These are phyloP conservation scores for Dimocarpus longan DNA, from an alignment of 345 rosid species.

Conservation along the genomic window DNA sequence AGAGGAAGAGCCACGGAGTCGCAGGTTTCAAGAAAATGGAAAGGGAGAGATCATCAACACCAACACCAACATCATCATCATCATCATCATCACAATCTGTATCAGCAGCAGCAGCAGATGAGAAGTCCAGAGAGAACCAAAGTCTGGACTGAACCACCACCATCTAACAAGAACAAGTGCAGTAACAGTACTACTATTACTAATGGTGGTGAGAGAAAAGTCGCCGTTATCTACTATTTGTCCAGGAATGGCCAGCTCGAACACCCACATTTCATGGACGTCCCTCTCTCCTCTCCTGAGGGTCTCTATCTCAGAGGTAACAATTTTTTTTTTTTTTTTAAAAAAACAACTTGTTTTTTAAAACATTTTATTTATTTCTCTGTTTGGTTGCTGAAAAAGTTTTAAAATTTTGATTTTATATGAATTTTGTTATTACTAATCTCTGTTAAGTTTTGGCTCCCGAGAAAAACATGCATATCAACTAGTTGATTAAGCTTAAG, in stretches of 20 bases:
- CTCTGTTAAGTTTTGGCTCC: slow-evolving; percentile 9
- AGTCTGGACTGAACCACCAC: slow-evolving; percentile 53
- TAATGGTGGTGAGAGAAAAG: slow-evolving; percentile 35
- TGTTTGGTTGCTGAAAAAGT: slow-evolving; percentile 18
- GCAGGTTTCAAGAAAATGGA: slow-evolving; percentile 33
- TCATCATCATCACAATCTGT: too few relatives aligned
- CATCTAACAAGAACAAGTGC: slow-evolving; percentile 34
- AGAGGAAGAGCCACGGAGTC: slow-evolving; percentile 37
- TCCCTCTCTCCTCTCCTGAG: slow-evolving; percentile 65
- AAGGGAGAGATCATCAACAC: slow-evolving; percentile 34
- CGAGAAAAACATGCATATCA: slow-evolving; percentile 12
- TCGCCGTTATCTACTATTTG: slow-evolving; percentile 83
- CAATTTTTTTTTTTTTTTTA: too few relatives aligned
- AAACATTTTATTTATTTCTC: background rate
- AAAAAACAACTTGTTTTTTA: background rate
- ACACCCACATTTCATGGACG: slow-evolving; percentile 98
- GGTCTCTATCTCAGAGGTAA: slow-evolving; percentile 86
- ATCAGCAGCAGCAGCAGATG: slow-evolving; percentile 21
- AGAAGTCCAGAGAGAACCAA: slow-evolving; percentile 73
- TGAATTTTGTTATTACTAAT: background rate
- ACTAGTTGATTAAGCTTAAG: slow-evolving; percentile 12
- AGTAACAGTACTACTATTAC: background rate
- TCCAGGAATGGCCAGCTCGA: slow-evolving; percentile 90
- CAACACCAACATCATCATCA: background rate
- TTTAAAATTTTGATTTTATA: background rate